A percentile compares a stretch with the other conserved stretches of the same genome.
These are phyloP conservation scores for Saccharomyces jurei DNA, from an alignment of 805 yeast species.

Conservation along the genomic window DNA sequence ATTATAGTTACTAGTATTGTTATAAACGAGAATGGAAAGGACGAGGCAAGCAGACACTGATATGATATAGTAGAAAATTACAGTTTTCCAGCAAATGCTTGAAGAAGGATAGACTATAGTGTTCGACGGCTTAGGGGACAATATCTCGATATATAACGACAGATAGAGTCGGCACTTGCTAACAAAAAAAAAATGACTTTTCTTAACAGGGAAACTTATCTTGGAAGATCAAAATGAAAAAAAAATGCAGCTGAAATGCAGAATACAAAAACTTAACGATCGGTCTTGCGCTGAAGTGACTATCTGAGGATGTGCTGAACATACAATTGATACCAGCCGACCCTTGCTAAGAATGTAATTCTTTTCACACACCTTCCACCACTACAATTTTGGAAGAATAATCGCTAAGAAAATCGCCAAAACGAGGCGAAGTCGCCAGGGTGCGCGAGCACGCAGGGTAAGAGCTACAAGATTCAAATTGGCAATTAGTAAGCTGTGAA, in stretches of 20 bases:
- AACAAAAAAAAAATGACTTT: not conserved
- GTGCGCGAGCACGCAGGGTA: not conserved
- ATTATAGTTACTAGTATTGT: not conserved
- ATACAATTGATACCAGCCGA: not conserved
- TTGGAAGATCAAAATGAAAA: not conserved
- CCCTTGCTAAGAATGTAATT: not conserved
- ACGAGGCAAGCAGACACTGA: not conserved
- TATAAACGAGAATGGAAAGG: not conserved
- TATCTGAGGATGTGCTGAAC: not conserved
- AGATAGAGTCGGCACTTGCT: not conserved
- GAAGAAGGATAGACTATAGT: not conserved
- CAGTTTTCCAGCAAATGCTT: not conserved
- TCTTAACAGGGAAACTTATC: not conserved
- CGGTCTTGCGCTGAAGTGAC: not conserved
- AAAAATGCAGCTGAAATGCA: not conserved
- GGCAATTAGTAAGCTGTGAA: not conserved
- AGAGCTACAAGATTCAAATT: not conserved
- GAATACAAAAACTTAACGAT: not conserved
- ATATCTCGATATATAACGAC: not conserved
- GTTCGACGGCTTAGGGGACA: not conserved
- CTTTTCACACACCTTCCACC: not conserved
- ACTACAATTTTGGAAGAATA: not conserved
- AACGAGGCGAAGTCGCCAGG: not conserved
- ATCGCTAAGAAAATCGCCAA: not conserved
- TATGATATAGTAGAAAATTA: not conserved